Evolutionary conservation across 129 eudicot species (phyloP).

Genomic region (Gnaphalium uliginosum): DNA sequence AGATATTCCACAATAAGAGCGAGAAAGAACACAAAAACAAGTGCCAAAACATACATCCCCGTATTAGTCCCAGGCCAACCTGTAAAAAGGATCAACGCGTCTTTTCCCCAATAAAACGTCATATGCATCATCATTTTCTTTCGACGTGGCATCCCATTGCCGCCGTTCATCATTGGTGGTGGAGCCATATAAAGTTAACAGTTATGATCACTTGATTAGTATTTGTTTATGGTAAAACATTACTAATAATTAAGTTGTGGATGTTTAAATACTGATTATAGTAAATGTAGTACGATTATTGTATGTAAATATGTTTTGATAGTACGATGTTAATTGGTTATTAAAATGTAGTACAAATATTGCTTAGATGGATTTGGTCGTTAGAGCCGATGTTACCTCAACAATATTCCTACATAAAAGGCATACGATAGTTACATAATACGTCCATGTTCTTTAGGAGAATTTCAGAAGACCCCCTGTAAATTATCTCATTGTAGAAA

Average conservation of each 20-base stretch:
- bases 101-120: conserved; percentile 73
- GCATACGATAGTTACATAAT: conserved; percentile 15
- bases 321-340: conserved; percentile 28
- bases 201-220: background rate
- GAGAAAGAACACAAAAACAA: conserved; percentile 49
- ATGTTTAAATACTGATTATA: conserved; percentile 6
- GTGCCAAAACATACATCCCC: conserved; percentile 58
- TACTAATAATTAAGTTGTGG: background rate
- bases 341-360: conserved; percentile 24
- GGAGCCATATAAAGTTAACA: conserved; percentile 13
- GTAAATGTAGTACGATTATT: conserved; percentile 12
- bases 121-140: conserved; percentile 42
- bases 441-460: background rate
- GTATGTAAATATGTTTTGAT: conserved; percentile 12
- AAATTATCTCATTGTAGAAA: background rate
- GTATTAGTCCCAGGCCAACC: conserved; percentile 62
- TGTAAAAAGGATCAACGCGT: conserved; percentile 54
- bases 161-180: conserved; percentile 24
- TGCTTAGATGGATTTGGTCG: conserved; percentile 17
- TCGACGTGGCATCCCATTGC: conserved; percentile 30
- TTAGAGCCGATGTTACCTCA: conserved; percentile 23
- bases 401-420: conserved; percentile 13
- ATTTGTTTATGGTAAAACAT: background rate
- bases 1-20: conserved; percentile 56
- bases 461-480: background rate